Percentiles rank a stretch among this genome's conserved stretches.
Evolutionary conservation across 2,329 filamentous ascomycete genomes (phyloP).

Genomic region (Trichothecium sympodiale): DNA sequence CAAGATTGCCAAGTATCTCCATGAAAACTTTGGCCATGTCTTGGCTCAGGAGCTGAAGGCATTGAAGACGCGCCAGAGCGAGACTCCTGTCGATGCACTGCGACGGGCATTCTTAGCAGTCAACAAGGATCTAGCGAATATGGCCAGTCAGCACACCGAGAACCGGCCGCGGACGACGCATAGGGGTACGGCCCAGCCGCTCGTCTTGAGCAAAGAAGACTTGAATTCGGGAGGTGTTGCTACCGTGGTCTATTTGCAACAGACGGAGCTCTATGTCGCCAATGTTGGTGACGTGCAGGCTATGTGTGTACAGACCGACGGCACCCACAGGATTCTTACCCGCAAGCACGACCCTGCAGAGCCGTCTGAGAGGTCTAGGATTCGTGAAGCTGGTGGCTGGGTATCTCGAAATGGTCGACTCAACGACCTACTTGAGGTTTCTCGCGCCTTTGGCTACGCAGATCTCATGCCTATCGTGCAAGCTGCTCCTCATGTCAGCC

Average conservation of each 20-base stretch:
- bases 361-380: constrained; percentile 69
- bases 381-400: constrained; percentile 89
- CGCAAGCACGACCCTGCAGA: constrained; percentile 90
- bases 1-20: constrained; percentile 90
- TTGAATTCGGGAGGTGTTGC: constrained; percentile 83
- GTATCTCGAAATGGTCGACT: constrained; percentile 90
- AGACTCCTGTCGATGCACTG: constrained; percentile 73
- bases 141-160: constrained; percentile 70
- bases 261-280: constrained; percentile 83
- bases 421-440: constrained; percentile 85
- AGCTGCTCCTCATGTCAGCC: constrained; percentile 74
- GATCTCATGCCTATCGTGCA: constrained; percentile 88
- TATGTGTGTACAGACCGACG: constrained; percentile 86
- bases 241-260: constrained; percentile 80
- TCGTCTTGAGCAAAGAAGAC: constrained; percentile 80
- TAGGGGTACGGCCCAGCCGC: constrained; percentile 59
- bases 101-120: constrained; percentile 76
- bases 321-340: constrained; percentile 72
- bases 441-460: constrained; percentile 88
- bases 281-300: constrained; percentile 95
- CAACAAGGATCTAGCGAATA: constrained; percentile 88
- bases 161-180: constrained; percentile 57
- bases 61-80: constrained; percentile 53
- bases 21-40: constrained; percentile 86
- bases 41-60: constrained; percentile 74